Evolutionary conservation across 2,329 filamentous ascomycete species (phyloP), one percentile per base, ranked within the genome.

Genomic region (Aspergillus niger): DNA sequence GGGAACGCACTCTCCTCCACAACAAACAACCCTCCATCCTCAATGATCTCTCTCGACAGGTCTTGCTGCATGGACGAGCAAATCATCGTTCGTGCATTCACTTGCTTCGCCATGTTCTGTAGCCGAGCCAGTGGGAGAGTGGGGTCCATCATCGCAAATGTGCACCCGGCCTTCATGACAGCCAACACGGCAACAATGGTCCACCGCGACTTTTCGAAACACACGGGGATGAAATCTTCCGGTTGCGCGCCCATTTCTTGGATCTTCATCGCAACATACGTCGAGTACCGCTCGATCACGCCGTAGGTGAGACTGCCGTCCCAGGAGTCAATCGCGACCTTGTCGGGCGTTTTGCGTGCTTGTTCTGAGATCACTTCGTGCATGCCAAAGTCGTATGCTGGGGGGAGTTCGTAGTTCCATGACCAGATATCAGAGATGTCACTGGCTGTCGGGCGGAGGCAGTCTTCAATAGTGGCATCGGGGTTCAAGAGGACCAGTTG

Each of bases 351-450:
- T 39, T 65, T 63, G 4, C 58, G 62, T 3, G 70, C 69, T 54
- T 64, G 66, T 26, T 71, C 65, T 4, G 76, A 68, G 15, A 84
- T 69, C 58, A 82, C 74, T 1, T 81, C 78, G 61, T 83, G 80
- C 74, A 81, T 81, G 66, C 81, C 82, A 41, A 74, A 77, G 38
- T 76, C 70, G 56, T 78, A 72, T 1, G 74, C 73, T 2, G 79
- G 77, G 20, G 81, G 81, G 2, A 83, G 62, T 2, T 72, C 61
- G 28, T 79, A 70, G 49, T 83, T 83, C 79, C 81, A 82, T 3
- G 68, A 67, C 82, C 82, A 83, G 47, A 83, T 76, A 22, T 79
- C 70, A 15, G 76, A 66, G 3, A 82, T 65, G 58, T 83, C 81
- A n/a, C 69, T 59, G 11, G 52, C 47, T 5, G 70, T 71, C 8